Evolutionary conservation across 176 grass and related monocot genomes (phyloP).

Genomic region (Triticum timopheevii): DNA sequence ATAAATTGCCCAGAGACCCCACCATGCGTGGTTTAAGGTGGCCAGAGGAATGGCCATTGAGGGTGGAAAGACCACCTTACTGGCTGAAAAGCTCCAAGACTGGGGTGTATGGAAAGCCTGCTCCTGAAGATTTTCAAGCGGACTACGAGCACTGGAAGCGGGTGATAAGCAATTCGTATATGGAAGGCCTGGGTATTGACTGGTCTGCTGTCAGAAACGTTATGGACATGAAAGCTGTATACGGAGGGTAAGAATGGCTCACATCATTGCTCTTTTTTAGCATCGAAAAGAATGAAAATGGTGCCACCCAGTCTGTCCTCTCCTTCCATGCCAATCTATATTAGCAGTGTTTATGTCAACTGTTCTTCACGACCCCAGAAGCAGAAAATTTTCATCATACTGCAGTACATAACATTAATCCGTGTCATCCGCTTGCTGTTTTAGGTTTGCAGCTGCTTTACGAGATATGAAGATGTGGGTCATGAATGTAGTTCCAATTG

Average conservation of each 20-base stretch:
- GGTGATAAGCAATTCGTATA: slow-evolving; percentile 61
- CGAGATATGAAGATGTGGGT: slow-evolving; percentile 78
- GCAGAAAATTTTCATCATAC: neutral
- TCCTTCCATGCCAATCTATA: neutral
- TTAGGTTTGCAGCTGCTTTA: slow-evolving; percentile 81
- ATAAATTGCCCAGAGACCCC: slow-evolving; percentile 56
- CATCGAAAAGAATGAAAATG: neutral
- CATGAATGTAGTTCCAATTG: slow-evolving; percentile 76
- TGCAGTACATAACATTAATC: neutral
- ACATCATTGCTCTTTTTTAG: neutral
- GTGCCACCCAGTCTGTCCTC: neutral
- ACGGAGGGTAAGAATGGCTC: slow-evolving; percentile 67
- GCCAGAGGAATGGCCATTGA: slow-evolving; percentile 74
- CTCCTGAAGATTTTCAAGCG: slow-evolving; percentile 62
- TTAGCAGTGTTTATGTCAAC: neutral
- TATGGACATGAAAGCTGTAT: slow-evolving; percentile 91
- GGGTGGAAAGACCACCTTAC: slow-evolving; percentile 67
- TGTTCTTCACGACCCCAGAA: neutral
- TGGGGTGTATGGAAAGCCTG: slow-evolving; percentile 82
- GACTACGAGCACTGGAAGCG: slow-evolving; percentile 85
- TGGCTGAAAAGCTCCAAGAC: slow-evolving; percentile 67
- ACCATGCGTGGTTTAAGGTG: slow-evolving; percentile 55
- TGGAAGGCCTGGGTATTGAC: slow-evolving; percentile 61
- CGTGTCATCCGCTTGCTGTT: slow-evolving; percentile 4
- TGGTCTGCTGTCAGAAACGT: slow-evolving; percentile 79